phyloP scores from a whole-genome alignment of 108 stramenopile genomes.

The Mayamaea pseudoterrestris region DNA sequence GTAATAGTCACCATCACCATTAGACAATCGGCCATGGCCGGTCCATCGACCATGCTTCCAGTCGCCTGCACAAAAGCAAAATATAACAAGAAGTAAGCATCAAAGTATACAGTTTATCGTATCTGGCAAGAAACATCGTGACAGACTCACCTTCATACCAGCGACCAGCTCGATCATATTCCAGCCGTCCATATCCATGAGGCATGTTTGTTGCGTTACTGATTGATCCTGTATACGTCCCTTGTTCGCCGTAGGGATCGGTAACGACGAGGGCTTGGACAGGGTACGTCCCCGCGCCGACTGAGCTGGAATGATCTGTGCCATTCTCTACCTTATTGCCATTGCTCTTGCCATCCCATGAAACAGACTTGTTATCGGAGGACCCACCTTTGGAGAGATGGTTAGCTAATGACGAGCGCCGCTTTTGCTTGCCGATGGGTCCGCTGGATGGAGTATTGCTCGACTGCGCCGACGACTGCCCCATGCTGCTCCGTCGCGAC shows the following conservation, averaged over 20 bases:
- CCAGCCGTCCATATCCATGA: slow-evolving; percentile 35
- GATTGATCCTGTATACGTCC: slow-evolving; percentile 31
- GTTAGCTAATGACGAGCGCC: not conserved
- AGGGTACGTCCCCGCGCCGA: slow-evolving; percentile 5
- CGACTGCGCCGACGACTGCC: not conserved
- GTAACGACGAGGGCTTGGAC: slow-evolving; percentile 25
- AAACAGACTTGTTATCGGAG: not conserved
- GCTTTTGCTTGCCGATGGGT: not conserved
- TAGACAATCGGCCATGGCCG: slow-evolving; percentile 27
- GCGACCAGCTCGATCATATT: slow-evolving; percentile 37
- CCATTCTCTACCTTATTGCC: too few relatives aligned
- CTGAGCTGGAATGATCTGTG: not conserved
- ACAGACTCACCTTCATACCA: slow-evolving; percentile 57
- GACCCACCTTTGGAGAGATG: too few relatives aligned
- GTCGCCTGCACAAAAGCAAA: too few relatives aligned
- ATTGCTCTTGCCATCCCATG: not conserved
- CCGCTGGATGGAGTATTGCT: not conserved
- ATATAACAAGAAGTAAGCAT: too few relatives aligned
- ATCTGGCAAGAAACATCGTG: too few relatives aligned
- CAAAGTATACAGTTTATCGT: too few relatives aligned
- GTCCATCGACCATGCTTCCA: slow-evolving; percentile 51
- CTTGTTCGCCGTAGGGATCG: slow-evolving; percentile 45
- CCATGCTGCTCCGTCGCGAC: not conserved
- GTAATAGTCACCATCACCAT: slow-evolving; percentile 43
- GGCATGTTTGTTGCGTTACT: slow-evolving; percentile 38